A percentile compares a stretch with the other conserved stretches of the same genome.
These are phyloP conservation scores for Psidium guajava DNA, from an alignment of 345 rosid genomes.

Conservation along the genomic window DNA sequence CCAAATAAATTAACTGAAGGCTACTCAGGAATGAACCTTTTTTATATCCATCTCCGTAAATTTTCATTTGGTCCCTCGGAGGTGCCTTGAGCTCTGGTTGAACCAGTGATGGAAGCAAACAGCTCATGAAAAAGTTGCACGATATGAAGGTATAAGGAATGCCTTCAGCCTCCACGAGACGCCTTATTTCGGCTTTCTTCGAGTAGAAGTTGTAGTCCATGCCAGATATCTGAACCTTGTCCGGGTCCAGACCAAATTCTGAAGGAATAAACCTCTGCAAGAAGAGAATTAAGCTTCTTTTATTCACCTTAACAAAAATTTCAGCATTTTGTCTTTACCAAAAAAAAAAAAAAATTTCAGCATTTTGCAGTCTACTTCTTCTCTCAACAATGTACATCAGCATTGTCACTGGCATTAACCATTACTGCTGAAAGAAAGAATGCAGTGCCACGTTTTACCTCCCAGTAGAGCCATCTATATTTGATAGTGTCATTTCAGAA, in stretches of 20 bases:
- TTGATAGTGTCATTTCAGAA: not conserved
- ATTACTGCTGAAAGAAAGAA: not conserved
- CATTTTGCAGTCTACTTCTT: not conserved
- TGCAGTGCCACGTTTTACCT: not conserved
- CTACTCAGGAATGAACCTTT: conserved; percentile 33
- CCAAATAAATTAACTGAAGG: not conserved
- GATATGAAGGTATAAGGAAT: conserved; percentile 62
- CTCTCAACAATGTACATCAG: not conserved
- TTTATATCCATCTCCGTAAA: conserved; percentile 61
- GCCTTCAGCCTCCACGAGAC: conserved; percentile 49
- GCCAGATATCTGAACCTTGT: conserved; percentile 44
- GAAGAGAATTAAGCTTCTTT: not conserved
- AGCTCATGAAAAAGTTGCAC: conserved; percentile 55
- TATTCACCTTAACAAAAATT: not conserved
- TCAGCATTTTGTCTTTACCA: not conserved
- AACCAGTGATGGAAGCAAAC: conserved; percentile 57
- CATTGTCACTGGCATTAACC: not conserved
- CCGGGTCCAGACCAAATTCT: conserved; percentile 73
- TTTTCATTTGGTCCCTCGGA: conserved; percentile 46
- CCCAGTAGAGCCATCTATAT: not conserved
- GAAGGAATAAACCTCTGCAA: conserved; percentile 82
- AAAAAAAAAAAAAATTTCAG: not conserved
- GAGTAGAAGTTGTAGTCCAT: conserved; percentile 52
- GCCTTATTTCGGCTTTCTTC: conserved; percentile 50
- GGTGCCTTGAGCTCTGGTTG: conserved; percentile 63